Evolutionary conservation across 176 grass and related monocot species (phyloP), one percentile per base, ranked within the genome.

Genomic region (Ensete ventricosum): DNA sequence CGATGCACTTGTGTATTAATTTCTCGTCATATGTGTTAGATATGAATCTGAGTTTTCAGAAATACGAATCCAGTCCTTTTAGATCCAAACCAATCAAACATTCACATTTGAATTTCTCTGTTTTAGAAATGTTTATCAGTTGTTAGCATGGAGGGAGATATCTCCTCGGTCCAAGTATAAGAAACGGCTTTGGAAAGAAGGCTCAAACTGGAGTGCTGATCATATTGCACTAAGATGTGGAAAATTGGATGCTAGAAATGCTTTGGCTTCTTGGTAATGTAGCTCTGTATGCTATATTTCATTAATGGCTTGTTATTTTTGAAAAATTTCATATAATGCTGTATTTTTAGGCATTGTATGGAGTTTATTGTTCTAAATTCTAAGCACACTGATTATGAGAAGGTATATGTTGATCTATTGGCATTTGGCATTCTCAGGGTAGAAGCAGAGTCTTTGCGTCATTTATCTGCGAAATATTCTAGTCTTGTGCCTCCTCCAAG

Each of bases 401-500:
- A 43, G 4, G 34, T 43, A 43, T 43, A 43, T 43, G 34, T 43
- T 43, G 34, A 43, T 43, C 34, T 43, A 43, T 43, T 43, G 34
- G 34, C 34, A 43, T 43, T 43, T 43, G 34, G 34, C 27, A 58
- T 75, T 64, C 80, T 74, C 88, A 99, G 95, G 95, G 88, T 84
- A 74, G 95, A 99, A 84, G 86, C 91, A 82, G 83, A 99, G 72
- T 94, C 95, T 51, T 74, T 99, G 76, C 84, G 82, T 73, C 70
- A 79, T 59, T 84, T 92, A 76, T 89, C 84, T 23, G 91, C 91
- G 34, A 93, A 91, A 57, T 99, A 99, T 80, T 99, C 91, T 64
- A 86, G 91, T 74, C 91, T 99, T 84, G 73, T 82, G 66, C 95
- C 95, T 53, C 86, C 95, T 69, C 95, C 95, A 63, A 89, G 95